Evolutionary conservation across 179 eudicot species (phyloP).

Genomic region (Gypsophila paniculata): DNA sequence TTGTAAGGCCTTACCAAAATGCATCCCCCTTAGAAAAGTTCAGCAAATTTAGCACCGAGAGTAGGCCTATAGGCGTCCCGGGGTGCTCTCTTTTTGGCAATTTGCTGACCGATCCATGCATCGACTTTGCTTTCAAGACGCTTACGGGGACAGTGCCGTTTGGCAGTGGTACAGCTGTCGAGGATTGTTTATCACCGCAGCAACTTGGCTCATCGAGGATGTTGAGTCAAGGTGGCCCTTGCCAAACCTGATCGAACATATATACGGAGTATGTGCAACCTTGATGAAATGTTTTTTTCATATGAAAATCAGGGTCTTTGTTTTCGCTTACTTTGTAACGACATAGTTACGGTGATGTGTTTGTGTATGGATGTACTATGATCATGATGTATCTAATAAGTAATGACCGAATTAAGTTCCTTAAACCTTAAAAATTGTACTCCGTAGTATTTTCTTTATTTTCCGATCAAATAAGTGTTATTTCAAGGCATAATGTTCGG

Average conservation of each 20-base stretch:
- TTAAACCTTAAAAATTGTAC: neutral
- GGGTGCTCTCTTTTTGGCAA: slow-evolving; percentile 26
- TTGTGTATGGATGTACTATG: slow-evolving; percentile 1
- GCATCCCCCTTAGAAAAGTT: slow-evolving; percentile 12
- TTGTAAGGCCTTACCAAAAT: slow-evolving; percentile 7
- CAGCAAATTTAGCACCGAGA: slow-evolving; percentile 3
- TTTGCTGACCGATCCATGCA: slow-evolving; percentile 43
- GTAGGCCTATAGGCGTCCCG: slow-evolving; percentile 15
- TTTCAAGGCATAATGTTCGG: neutral
- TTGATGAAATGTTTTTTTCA: neutral
- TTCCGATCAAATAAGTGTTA: neutral
- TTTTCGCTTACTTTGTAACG: neutral
- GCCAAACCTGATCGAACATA: slow-evolving; percentile 15
- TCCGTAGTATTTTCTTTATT: neutral
- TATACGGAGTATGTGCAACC: neutral
- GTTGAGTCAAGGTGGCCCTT: slow-evolving; percentile 1
- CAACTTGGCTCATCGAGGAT: slow-evolving; percentile 22
- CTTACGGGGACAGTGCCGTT: slow-evolving; percentile 30
- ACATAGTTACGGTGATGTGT: neutral
- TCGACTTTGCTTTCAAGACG: slow-evolving; percentile 47
- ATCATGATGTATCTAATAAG: slow-evolving; percentile 10
- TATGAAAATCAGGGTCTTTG: neutral
- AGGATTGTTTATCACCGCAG: slow-evolving; percentile 17
- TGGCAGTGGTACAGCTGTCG: slow-evolving; percentile 16
- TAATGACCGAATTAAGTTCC: neutral